A percentile compares a stretch with the other conserved stretches of the same genome.
These are phyloP conservation scores for Marasmius oreades DNA, from an alignment of 1,284 basidiomycete genomes.

Conservation along the genomic window DNA sequence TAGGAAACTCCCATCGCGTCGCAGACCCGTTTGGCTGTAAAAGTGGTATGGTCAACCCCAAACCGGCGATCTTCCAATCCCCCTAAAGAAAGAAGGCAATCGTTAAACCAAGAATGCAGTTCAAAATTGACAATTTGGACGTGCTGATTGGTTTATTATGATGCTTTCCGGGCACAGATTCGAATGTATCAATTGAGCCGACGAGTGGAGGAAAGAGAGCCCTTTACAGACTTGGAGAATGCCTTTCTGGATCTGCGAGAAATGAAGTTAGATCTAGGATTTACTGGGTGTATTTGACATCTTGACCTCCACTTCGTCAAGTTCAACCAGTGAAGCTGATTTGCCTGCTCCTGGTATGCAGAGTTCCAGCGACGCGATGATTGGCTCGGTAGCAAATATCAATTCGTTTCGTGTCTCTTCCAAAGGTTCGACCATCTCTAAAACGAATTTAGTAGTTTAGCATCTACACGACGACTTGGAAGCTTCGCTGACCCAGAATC, in stretches of 20 bases:
- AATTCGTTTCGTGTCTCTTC: constrained; percentile 90
- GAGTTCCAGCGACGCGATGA: constrained; percentile 75
- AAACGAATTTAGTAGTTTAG: not conserved
- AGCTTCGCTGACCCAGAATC: constrained; percentile 65
- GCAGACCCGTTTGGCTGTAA: constrained; percentile 66
- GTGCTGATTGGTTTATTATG: constrained; percentile 82
- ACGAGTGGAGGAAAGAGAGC: constrained; percentile 88
- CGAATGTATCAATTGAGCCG: constrained; percentile 88
- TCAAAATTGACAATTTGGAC: constrained; percentile 26
- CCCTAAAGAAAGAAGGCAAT: constrained; percentile 51
- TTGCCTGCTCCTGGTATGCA: constrained; percentile 66
- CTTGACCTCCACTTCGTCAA: constrained; percentile 88
- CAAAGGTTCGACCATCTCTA: constrained; percentile 97
- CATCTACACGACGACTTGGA: not conserved
- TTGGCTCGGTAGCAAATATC: constrained; percentile 90
- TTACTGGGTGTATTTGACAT: not conserved
- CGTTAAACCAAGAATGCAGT: constrained; percentile 7
- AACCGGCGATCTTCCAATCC: constrained; percentile 96
- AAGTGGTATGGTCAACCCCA: constrained; percentile 84
- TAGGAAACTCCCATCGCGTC: constrained; percentile 86
- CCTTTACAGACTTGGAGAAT: constrained; percentile 93
- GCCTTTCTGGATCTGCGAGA: constrained; percentile 92
- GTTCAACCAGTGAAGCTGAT: constrained; percentile 57
- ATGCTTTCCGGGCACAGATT: constrained; percentile 87
- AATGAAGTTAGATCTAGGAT: constrained; percentile 9